Evolutionary conservation across 148 eudicot genomes (phyloP).

Genomic region (Salicornia ramosissima): DNA sequence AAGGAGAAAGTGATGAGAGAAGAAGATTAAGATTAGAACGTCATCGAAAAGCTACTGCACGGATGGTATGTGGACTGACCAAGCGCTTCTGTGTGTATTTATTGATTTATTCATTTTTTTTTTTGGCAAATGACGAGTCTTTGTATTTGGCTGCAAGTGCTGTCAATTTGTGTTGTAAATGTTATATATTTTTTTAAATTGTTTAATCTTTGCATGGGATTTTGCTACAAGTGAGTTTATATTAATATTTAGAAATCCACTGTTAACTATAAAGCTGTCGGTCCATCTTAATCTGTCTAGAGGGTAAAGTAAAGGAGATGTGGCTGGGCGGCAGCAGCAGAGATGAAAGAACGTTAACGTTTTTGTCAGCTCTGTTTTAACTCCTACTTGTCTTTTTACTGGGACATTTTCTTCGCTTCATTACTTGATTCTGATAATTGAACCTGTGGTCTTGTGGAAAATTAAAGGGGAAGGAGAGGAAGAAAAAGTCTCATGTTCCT

Average conservation of each 20-base stretch:
- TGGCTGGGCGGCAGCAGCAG: not conserved
- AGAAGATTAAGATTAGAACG: conserved; percentile 54
- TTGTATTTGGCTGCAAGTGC: conserved; percentile 11
- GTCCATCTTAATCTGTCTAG: not conserved
- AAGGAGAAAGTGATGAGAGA: conserved; percentile 82
- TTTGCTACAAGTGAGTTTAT: not conserved
- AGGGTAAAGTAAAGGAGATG: not conserved
- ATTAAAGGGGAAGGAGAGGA: not conserved
- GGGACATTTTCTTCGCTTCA: not conserved
- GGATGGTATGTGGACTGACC: conserved; percentile 44
- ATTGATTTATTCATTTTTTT: not conserved
- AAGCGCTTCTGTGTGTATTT: not conserved
- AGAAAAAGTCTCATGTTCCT: too few species aligned
- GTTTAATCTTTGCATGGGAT: not conserved
- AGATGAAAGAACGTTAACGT: not conserved
- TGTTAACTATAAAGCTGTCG: too few species aligned
- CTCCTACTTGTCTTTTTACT: not conserved
- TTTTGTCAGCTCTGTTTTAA: not conserved
- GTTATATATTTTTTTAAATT: not conserved
- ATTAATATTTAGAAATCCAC: not conserved
- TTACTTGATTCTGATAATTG: not conserved
- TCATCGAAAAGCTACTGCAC: conserved; percentile 43
- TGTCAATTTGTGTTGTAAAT: not conserved
- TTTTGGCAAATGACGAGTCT: conserved; percentile 1
- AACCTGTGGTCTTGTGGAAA: not conserved